A percentile compares a stretch with the other conserved stretches of the same genome.
These are phyloP conservation scores for Dothiorella sarmentorum DNA, from an alignment of 2,329 filamentous ascomycete genomes.

Conservation along the genomic window DNA sequence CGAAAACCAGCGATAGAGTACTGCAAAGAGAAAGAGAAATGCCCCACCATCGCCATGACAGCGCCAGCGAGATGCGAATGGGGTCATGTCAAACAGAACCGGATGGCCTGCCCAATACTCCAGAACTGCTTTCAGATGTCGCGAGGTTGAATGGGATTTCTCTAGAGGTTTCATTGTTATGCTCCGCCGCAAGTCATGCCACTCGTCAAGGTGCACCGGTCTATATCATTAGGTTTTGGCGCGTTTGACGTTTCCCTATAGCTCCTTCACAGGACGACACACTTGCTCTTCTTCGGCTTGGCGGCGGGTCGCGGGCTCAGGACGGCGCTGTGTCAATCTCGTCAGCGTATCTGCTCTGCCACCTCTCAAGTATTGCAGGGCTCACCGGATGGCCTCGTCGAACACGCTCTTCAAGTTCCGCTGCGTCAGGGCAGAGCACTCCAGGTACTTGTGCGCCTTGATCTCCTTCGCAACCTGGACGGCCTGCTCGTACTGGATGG, in stretches of 20 bases:
- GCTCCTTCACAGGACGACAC: conserved; percentile 28
- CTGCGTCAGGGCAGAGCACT: conserved; percentile 96
- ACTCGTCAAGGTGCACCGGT: conserved; percentile 15
- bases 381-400: conserved; percentile 95
- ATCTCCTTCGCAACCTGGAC: conserved; percentile 89
- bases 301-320: conserved; percentile 38
- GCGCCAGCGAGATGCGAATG: not conserved
- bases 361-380: conserved; percentile 20
- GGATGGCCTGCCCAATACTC: not conserved
- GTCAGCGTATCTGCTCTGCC: not conserved
- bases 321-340: conserved; percentile 32
- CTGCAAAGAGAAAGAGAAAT: not conserved
- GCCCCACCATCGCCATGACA: not conserved
- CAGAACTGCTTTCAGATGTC: not conserved
- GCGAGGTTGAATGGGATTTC: conserved; percentile 4
- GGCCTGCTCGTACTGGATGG: conserved; percentile 93
- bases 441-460: conserved; percentile 92
- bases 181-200: conserved; percentile 16
- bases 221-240: conserved; percentile 17
- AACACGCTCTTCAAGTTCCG: conserved; percentile 98
- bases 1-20: conserved; percentile 6
- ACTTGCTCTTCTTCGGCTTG: conserved; percentile 29
- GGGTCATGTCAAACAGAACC: not conserved
- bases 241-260: conserved; percentile 9
- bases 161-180: conserved; percentile 14